Percentiles rank a stretch among this genome's conserved stretches.
Conservation (phyloP, 805 yeast species). For the Monosporozyma aquatica region DNA sequence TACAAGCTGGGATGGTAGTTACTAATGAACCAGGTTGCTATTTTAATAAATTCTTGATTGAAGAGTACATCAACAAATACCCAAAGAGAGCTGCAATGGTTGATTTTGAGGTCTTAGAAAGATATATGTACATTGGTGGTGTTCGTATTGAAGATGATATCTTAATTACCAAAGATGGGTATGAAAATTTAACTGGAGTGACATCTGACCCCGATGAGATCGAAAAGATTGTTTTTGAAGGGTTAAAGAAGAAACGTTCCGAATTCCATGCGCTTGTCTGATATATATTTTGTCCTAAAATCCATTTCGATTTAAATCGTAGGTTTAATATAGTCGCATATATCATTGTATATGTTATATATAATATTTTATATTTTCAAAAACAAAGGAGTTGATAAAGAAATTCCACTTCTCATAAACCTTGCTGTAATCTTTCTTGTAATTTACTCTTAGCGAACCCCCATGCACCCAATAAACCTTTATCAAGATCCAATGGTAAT, state of each 20-base stretch:
- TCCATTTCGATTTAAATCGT: not conserved
- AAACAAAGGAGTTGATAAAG: no score
- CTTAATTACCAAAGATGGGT: slow-evolving; percentile 65
- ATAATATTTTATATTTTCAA: no score
- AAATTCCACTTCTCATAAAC: slow-evolving; percentile 30
- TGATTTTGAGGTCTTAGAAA: slow-evolving; percentile 54
- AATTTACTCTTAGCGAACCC: slow-evolving; percentile 76
- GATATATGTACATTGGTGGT: slow-evolving; percentile 89
- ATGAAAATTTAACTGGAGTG: slow-evolving; percentile 70
- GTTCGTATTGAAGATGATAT: slow-evolving; percentile 94
- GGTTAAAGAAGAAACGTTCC: slow-evolving; percentile 49
- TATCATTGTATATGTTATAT: slow-evolving; percentile 1
- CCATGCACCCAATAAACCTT: slow-evolving; percentile 74
- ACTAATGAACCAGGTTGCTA: slow-evolving; percentile 95
- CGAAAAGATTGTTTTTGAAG: slow-evolving; percentile 61
- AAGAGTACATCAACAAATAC: slow-evolving; percentile 43
- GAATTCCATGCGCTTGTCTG: slow-evolving; percentile 53
- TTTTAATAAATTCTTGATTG: slow-evolving; percentile 74
- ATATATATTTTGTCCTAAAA: not conserved
- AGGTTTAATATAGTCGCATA: not conserved
- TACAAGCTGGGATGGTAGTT: slow-evolving; percentile 71
- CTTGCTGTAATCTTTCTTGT: slow-evolving; percentile 42
- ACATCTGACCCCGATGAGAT: slow-evolving; percentile 84
- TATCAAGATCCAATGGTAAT: slow-evolving; percentile 59
- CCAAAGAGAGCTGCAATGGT: slow-evolving; percentile 48